Percentiles rank a stretch among this genome's conserved stretches.
Evolutionary conservation across 106 monocot genomes (phyloP).

Genomic region (Dendrobium huoshanense): DNA sequence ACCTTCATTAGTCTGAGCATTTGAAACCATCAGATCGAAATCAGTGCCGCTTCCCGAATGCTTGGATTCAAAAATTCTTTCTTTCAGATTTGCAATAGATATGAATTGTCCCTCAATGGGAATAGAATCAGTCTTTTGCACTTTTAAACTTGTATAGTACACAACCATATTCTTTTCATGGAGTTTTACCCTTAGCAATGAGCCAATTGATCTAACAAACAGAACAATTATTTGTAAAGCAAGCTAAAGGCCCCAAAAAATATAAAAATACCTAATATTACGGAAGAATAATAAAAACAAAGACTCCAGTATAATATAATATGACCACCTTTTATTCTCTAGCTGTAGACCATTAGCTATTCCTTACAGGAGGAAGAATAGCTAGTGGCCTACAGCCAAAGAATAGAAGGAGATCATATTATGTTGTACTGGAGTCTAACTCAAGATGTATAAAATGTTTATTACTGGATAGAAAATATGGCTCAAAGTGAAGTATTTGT

Average conservation of each 20-base stretch:
- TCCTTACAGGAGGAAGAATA: too few species aligned
- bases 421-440: too few species aligned
- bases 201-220: constrained; percentile 5
- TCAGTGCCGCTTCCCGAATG: constrained; percentile 92
- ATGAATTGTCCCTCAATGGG: constrained; percentile 96
- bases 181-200: not conserved
- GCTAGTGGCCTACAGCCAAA: too few species aligned
- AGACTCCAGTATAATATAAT: constrained; percentile 3
- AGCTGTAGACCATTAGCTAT: not conserved
- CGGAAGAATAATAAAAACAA: constrained; percentile 2
- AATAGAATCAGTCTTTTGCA: constrained; percentile 88
- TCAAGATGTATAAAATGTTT: too few species aligned
- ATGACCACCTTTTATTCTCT: not conserved
- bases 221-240: not conserved
- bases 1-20: constrained; percentile 97
- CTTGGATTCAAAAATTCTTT: constrained; percentile 94
- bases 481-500: too few species aligned
- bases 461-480: too few species aligned
- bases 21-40: constrained; percentile 91
- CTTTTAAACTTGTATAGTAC: constrained; percentile 99
- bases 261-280: constrained; percentile 3
- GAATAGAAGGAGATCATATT: too few species aligned
- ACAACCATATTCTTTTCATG: constrained; percentile 66
- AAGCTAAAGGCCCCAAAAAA: constrained; percentile 2
- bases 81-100: constrained; percentile 85